Conservation (phyloP, 129 eudicot species). For the Pulicaria dysenterica region DNA sequence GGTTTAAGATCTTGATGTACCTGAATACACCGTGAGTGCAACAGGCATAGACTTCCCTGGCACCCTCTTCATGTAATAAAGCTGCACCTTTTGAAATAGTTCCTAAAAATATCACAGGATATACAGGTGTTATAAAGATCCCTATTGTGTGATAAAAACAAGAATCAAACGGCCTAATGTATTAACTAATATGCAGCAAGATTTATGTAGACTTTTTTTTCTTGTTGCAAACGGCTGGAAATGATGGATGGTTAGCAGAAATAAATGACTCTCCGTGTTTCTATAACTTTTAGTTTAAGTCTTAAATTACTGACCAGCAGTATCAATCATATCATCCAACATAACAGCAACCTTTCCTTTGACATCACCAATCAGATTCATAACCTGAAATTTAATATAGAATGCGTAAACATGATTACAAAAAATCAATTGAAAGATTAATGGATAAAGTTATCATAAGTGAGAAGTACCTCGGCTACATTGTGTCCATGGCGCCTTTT, state of each 20-base stretch:
- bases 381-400: conserved; percentile 51
- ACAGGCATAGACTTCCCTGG: conserved; percentile 89
- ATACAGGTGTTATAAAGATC: neutral
- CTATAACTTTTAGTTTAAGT: neutral
- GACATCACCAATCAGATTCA: conserved; percentile 95
- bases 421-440: conserved; percentile 5
- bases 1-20: conserved; percentile 25
- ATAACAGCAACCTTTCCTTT: conserved; percentile 88
- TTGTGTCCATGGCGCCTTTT: conserved; percentile 95
- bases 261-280: neutral
- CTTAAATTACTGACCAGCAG: conserved; percentile 63
- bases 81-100: conserved; percentile 86
- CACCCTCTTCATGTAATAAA: conserved; percentile 76
- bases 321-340: conserved; percentile 93
- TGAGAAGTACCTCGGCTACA: conserved; percentile 69
- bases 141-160: too few species aligned
- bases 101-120: conserved; percentile 42
- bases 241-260: neutral
- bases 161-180: neutral
- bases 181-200: neutral
- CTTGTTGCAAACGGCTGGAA: neutral
- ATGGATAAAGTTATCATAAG: neutral
- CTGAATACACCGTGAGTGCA: conserved; percentile 90
- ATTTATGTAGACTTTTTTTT: neutral
- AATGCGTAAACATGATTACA: conserved; percentile 10